Percentiles rank a stretch among this genome's conserved stretches.
These are phyloP conservation scores for Noccaea caerulescens DNA, from an alignment of 345 rosid genomes.

Conservation along the genomic window DNA sequence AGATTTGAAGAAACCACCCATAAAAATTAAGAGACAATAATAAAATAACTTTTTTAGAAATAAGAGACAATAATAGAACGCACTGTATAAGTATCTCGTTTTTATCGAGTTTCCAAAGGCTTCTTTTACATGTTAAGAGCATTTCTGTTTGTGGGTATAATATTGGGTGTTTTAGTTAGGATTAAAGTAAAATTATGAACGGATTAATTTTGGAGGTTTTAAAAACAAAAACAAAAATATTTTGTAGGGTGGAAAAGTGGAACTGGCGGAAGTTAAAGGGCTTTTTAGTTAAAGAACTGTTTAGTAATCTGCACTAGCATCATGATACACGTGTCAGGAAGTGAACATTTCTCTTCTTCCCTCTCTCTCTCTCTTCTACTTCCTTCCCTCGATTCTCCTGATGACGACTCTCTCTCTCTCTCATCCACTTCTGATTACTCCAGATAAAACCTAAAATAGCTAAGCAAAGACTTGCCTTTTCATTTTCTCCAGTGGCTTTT, in stretches of 20 bases:
- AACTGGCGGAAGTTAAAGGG: not conserved
- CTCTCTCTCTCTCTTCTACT: not conserved
- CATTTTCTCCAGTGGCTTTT: not conserved
- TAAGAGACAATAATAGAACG: too few relatives aligned
- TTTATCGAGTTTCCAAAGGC: too few relatives aligned
- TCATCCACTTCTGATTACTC: constrained; percentile 19
- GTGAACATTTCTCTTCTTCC: not conserved
- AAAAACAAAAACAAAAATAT: not conserved
- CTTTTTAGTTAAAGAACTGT: not conserved
- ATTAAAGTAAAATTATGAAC: too few relatives aligned
- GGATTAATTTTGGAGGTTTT: too few relatives aligned
- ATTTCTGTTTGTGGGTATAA: too few relatives aligned
- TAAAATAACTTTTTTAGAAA: too few relatives aligned
- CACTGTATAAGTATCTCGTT: too few relatives aligned
- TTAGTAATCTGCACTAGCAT: constrained; percentile 1
- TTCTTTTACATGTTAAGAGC: too few relatives aligned
- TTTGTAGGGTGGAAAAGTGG: not conserved
- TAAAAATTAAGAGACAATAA: too few relatives aligned
- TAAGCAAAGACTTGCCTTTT: constrained; percentile 25
- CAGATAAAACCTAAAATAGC: constrained; percentile 28
- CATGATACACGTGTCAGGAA: constrained; percentile 29
- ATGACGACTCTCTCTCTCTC: constrained; percentile 18
- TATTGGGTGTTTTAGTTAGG: too few relatives aligned
- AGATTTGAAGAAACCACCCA: too few relatives aligned
- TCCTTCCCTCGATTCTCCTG: constrained; percentile 29